Percentiles rank a stretch among this genome's conserved stretches.
phyloP scores from a whole-genome alignment of 495 filamentous ascomycete species.

The Aspergillus homomorphus region DNA sequence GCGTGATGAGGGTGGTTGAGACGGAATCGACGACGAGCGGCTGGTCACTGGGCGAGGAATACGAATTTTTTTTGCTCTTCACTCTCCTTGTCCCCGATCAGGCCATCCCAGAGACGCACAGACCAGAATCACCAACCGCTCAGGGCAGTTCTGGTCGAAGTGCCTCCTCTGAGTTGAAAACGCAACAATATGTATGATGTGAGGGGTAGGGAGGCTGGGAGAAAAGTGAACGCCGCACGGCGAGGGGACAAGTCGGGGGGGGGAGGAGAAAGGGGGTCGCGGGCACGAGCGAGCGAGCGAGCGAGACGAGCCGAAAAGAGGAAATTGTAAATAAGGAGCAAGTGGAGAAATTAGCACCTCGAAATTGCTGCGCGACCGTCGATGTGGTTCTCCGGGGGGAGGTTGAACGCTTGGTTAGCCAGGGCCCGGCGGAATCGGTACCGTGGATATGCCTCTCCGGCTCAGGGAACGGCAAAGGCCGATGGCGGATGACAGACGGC shows the following conservation, averaged over 20 bases:
- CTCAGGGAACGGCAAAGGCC: constrained; percentile 5
- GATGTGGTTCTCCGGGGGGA: constrained; percentile 1
- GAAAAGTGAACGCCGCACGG: constrained; percentile 17
- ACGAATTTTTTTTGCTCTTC: constrained; percentile 7
- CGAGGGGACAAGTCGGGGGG: constrained; percentile 12
- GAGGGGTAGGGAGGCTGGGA: constrained; percentile 18
- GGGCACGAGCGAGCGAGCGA: constrained; percentile 4
- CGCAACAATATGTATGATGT: constrained; percentile 13
- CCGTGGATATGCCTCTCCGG: constrained; percentile 19
- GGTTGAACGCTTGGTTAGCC: background rate
- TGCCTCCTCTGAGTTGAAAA: constrained; percentile 4
- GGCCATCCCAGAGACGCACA: constrained; percentile 34
- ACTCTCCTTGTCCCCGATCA: constrained; percentile 21
- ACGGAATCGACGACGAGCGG: constrained; percentile 12
- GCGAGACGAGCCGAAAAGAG: constrained; percentile 28
- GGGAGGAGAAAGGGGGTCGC: constrained; percentile 1
- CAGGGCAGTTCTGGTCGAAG: constrained; percentile 4
- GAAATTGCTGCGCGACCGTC: constrained; percentile 3
- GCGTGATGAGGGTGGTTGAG: constrained; percentile 16
- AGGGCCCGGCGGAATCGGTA: constrained; percentile 20
- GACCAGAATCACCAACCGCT: constrained; percentile 13
- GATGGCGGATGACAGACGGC: constrained; percentile 2
- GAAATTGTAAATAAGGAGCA: constrained; percentile 40
- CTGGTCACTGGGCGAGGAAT: constrained; percentile 1
- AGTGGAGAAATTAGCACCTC: constrained; percentile 18